A percentile compares a stretch with the other conserved stretches of the same genome.
phyloP scores from a whole-genome alignment of 345 rosid genomes.

The Eucalyptus decipiens region DNA sequence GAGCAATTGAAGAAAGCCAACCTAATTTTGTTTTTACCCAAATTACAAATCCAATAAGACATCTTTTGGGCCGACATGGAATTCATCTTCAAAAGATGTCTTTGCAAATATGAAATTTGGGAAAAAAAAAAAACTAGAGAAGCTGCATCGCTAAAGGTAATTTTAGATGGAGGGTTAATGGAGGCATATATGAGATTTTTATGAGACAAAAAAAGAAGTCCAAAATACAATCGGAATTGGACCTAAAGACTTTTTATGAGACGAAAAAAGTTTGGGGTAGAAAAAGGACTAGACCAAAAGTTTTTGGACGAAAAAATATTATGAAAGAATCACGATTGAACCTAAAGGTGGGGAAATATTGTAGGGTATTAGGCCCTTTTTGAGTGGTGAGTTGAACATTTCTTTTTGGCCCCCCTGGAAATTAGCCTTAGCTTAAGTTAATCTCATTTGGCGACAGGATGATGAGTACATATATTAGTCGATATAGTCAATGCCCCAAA shows the following conservation, averaged over 20 bases:
- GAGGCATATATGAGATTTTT: too few relatives aligned
- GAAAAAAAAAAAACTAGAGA: neutral
- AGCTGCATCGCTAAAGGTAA: accelerated
- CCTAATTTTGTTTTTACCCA: neutral
- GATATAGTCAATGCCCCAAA: neutral
- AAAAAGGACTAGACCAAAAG: neutral
- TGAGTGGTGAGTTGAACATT: neutral
- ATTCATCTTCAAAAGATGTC: neutral
- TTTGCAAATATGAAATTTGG: neutral
- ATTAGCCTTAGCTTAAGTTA: neutral
- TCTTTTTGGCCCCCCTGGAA: neutral
- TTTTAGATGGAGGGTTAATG: neutral
- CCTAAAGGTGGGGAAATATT: neutral
- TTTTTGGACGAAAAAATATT: neutral
- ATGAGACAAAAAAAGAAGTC: neutral
- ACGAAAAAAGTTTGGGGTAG: neutral
- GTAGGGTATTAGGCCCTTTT: neutral
- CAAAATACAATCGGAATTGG: too few relatives aligned
- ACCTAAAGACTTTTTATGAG: too few relatives aligned
- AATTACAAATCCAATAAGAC: too few relatives aligned
- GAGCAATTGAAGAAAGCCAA: neutral
- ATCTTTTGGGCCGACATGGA: neutral
- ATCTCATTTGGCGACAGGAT: neutral
- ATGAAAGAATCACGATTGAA: neutral
- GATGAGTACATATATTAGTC: neutral